phyloP scores from a whole-genome alignment of 805 yeast species.

The Saccharomycopsis sp. region DNA sequence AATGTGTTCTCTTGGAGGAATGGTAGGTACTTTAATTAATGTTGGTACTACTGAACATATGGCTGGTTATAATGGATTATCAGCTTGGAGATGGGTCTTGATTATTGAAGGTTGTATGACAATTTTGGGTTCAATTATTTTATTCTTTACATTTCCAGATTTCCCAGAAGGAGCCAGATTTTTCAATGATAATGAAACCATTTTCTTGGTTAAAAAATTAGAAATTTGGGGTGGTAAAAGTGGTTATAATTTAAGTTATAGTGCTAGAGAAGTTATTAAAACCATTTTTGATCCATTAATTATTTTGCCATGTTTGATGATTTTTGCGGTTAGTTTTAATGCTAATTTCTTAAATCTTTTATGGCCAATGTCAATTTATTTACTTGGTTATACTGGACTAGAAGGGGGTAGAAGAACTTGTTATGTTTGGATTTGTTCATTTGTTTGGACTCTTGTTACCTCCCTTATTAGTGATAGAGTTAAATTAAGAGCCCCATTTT shows the following conservation, averaged over 20 bases:
- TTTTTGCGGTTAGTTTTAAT: conserved; percentile 37
- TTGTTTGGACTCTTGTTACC: neutral
- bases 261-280: conserved; percentile 31
- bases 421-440: conserved; percentile 26
- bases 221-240: conserved; percentile 42
- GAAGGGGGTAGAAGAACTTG: conserved; percentile 71
- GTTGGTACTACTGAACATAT: conserved; percentile 25
- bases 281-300: conserved; percentile 22
- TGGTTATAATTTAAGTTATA: conserved; percentile 37
- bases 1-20: conserved; percentile 65
- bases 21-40: conserved; percentile 31
- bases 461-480: conserved; percentile 30
- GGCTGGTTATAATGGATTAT: conserved; percentile 28
- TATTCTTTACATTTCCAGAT: conserved; percentile 47
- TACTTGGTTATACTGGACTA: conserved; percentile 53
- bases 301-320: conserved; percentile 6
- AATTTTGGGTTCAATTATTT: conserved; percentile 22
- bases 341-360: conserved; percentile 51
- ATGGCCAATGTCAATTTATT: conserved; percentile 25
- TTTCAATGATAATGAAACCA: conserved; percentile 38
- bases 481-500: conserved; percentile 34
- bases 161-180: conserved; percentile 62
- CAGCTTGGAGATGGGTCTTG: conserved; percentile 43
- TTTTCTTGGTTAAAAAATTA: conserved; percentile 47
- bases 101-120: conserved; percentile 37